Percentiles rank a stretch among this genome's conserved stretches.
Evolutionary conservation across 441 rosid species (phyloP).

Genomic region (Corymbia calophylla): DNA sequence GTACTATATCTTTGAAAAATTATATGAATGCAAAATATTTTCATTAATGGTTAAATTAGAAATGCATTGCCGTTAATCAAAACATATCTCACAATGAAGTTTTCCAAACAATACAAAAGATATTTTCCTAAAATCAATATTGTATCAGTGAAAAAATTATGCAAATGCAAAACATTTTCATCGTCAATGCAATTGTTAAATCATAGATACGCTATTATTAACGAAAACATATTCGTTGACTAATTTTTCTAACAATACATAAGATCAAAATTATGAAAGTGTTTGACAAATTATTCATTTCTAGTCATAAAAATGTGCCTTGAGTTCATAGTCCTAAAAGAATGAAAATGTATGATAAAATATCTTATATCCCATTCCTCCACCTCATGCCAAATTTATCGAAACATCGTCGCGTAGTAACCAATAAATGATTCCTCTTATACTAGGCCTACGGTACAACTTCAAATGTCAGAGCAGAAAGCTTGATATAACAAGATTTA

Average conservation of each 20-base stretch:
- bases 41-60: background rate
- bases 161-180: background rate
- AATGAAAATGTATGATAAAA: background rate
- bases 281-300: background rate
- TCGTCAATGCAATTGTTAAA: background rate
- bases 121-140: background rate
- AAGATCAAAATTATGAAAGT: background rate
- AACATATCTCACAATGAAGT: background rate
- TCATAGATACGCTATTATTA: too few species aligned
- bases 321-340: background rate
- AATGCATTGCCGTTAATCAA: background rate
- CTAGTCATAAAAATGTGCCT: fast-evolving
- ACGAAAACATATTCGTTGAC: background rate
- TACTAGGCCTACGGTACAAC: too few species aligned
- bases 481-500: too few species aligned
- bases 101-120: background rate
- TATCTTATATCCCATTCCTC: background rate
- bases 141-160: background rate
- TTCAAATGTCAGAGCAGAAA: too few species aligned
- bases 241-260: background rate
- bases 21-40: background rate
- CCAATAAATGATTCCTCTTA: too few species aligned
- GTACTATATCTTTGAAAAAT: fast-evolving
- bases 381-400: background rate
- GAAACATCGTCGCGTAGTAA: too few species aligned